Evolutionary conservation across 768 basidiomycete species (phyloP).

Genomic region (Mycena crocata): DNA sequence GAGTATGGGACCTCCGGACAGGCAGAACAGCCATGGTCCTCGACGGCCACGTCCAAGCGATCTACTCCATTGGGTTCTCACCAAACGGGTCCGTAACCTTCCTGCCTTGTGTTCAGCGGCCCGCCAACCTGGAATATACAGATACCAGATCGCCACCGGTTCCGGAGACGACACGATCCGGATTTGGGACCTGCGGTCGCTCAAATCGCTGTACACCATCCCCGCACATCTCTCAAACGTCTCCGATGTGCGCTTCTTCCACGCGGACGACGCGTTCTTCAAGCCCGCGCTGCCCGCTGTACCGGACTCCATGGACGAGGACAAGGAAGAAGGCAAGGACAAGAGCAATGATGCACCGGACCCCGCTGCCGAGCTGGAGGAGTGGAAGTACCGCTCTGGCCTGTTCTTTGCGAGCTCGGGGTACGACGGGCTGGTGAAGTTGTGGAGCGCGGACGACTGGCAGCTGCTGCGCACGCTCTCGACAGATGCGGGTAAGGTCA

Average conservation of each 20-base stretch:
- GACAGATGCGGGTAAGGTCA: slow-evolving; percentile 97
- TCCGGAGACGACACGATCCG: slow-evolving; percentile 97
- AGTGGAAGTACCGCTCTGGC: slow-evolving; percentile 87
- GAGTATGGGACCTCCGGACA: slow-evolving; percentile 96
- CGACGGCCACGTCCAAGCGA: slow-evolving; percentile 95
- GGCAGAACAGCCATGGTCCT: slow-evolving; percentile 98
- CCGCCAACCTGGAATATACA: slow-evolving; percentile 46
- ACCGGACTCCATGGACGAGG: slow-evolving; percentile 65
- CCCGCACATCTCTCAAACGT: slow-evolving; percentile 96
- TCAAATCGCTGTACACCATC: slow-evolving; percentile 94
- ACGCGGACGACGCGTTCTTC: slow-evolving; percentile 66
- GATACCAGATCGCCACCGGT: slow-evolving; percentile 97
- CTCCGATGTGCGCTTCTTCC: slow-evolving; percentile 95
- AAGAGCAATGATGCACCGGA: slow-evolving; percentile 49
- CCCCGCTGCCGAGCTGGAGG: slow-evolving; percentile 59
- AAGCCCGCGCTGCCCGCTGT: slow-evolving; percentile 49
- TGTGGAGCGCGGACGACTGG: slow-evolving; percentile 99
- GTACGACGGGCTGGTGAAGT: slow-evolving; percentile 94
- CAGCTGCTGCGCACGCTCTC: slow-evolving; percentile 88
- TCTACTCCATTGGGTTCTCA: slow-evolving; percentile 91
- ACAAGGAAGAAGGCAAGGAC: too few relatives aligned
- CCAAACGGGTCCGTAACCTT: slow-evolving; percentile 84
- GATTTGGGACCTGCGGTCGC: slow-evolving; percentile 97
- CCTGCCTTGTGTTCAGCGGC: slow-evolving; percentile 1
- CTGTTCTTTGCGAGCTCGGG: slow-evolving; percentile 94